Conservation (phyloP, 169 alveolate genomes). For the Fabrea salina region DNA sequence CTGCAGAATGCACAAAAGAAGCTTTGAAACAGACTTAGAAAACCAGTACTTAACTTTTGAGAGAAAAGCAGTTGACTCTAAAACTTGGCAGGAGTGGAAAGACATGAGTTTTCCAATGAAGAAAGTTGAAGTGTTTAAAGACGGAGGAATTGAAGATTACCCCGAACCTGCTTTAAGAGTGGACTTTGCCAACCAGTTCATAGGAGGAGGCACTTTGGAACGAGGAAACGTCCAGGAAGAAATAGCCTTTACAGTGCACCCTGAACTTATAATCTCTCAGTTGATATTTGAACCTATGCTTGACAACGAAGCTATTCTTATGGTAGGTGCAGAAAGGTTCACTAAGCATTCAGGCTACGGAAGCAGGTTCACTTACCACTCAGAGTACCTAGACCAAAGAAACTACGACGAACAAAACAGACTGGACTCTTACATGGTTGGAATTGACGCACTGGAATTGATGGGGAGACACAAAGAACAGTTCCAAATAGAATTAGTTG, state of each 20-base stretch:
- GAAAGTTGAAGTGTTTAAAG: background rate
- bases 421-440: background rate
- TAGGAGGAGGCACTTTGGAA: slow-evolving; percentile 27
- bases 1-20: background rate
- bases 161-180: background rate
- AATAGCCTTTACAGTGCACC: slow-evolving; percentile 12
- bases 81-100: background rate
- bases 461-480: background rate
- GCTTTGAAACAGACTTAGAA: background rate
- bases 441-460: slow-evolving; percentile 16
- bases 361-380: background rate
- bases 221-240: slow-evolving; percentile 32
- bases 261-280: background rate
- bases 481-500: background rate
- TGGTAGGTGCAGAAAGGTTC: background rate
- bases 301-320: slow-evolving; percentile 11
- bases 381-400: background rate
- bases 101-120: background rate
- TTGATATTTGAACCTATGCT: background rate
- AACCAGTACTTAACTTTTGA: background rate
- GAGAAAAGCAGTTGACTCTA: background rate
- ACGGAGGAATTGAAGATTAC: background rate
- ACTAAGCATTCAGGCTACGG: background rate
- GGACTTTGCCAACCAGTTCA: slow-evolving; percentile 25
- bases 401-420: background rate